Percentiles rank a stretch among this genome's conserved stretches.
These are phyloP conservation scores for Hygrophorus pudorinus DNA, from an alignment of 768 basidiomycete genomes.

Conservation along the genomic window DNA sequence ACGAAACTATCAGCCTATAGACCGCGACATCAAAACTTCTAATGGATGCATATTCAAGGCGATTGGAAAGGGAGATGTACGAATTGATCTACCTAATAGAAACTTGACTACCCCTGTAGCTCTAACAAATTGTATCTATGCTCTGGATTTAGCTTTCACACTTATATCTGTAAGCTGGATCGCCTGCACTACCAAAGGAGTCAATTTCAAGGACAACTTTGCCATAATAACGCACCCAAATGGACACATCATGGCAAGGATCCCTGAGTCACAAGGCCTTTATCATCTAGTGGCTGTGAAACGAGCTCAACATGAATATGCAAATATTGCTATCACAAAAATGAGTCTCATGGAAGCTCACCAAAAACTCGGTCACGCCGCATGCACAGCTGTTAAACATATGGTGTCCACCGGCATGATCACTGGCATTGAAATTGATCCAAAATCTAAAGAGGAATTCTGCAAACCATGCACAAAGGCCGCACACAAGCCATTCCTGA, in stretches of 20 bases:
- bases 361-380: constrained; percentile 19
- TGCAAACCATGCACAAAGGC: constrained; percentile 23
- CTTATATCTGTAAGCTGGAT: constrained; percentile 16
- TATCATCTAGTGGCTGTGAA: constrained; percentile 5
- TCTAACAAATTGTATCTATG: constrained; percentile 17
- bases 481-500: constrained; percentile 17
- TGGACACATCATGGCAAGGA: constrained; percentile 1
- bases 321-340: constrained; percentile 3
- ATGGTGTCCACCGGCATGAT: constrained; percentile 18
- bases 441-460: constrained; percentile 11
- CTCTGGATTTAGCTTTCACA: constrained; percentile 19
- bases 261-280: constrained; percentile 7
- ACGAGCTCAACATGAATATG: not conserved
- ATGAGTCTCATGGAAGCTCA: constrained; percentile 16
- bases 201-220: too few species aligned
- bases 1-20: constrained; percentile 12
- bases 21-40: constrained; percentile 17
- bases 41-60: constrained; percentile 19
- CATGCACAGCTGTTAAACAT: constrained; percentile 12
- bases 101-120: constrained; percentile 12
- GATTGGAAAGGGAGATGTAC: constrained; percentile 19
- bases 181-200: too few species aligned
- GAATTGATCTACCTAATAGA: constrained; percentile 13
- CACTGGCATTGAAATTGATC: constrained; percentile 18
- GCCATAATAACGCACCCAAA: not conserved